These are phyloP conservation scores for Psilocybe tampanensis DNA, from an alignment of 768 basidiomycete species.

Conservation along the genomic window DNA sequence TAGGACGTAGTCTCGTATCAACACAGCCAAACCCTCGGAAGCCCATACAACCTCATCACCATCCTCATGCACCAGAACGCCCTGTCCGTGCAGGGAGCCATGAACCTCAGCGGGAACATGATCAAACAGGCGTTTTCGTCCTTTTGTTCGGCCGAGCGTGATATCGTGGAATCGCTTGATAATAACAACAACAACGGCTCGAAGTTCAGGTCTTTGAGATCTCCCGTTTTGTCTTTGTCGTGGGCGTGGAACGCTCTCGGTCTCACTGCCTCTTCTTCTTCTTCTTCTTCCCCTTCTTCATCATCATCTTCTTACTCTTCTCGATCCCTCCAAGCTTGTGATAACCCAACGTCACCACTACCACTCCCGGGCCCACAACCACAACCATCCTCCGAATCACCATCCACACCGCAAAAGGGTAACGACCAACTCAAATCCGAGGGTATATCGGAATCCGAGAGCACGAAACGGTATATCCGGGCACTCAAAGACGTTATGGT, in stretches of 20 bases:
- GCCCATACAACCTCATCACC: constrained; percentile 48
- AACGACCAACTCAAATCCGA: too few relatives aligned
- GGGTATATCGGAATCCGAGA: constrained; percentile 13
- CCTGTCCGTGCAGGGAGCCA: constrained; percentile 52
- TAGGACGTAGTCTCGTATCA: constrained; percentile 67
- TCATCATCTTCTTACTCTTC: too few relatives aligned
- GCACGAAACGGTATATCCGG: constrained; percentile 39
- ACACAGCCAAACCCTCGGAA: constrained; percentile 37
- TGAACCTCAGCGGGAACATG: constrained; percentile 40
- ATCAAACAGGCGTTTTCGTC: constrained; percentile 38
- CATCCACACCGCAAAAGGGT: too few relatives aligned
- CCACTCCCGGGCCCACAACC: too few relatives aligned
- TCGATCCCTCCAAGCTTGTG: too few relatives aligned
- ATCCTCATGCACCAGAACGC: constrained; percentile 47
- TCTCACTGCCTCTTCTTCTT: background rate
- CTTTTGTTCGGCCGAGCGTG: constrained; percentile 33
- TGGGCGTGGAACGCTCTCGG: constrained; percentile 14
- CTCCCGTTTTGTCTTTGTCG: constrained; percentile 17
- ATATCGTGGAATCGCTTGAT: constrained; percentile 17
- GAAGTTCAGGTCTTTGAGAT: constrained; percentile 13
- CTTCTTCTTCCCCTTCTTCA: background rate
- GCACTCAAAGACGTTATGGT: constrained; percentile 57
- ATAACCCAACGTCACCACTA: too few relatives aligned
- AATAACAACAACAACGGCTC: constrained; percentile 12
- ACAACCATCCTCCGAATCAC: too few relatives aligned